Conservation (phyloP, 2,329 filamentous ascomycete genomes). For the Aspergillus piperis region DNA sequence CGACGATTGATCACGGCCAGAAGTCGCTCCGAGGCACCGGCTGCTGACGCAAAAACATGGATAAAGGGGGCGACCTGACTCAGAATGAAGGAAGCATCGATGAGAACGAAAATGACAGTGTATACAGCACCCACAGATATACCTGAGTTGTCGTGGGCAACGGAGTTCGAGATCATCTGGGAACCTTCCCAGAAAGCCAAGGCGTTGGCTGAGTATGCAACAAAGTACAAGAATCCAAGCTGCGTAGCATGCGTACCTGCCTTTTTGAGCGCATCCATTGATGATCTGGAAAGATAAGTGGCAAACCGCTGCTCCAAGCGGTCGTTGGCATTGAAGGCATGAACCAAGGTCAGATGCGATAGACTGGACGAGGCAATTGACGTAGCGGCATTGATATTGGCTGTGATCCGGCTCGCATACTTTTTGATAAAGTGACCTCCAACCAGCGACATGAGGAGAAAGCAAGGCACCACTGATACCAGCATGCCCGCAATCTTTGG, state of each 20-base stretch:
- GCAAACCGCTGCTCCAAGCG: constrained; percentile 62
- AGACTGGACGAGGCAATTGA: constrained; percentile 64
- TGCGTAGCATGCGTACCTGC: constrained; percentile 58
- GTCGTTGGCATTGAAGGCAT: constrained; percentile 62
- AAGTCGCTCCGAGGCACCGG: constrained; percentile 59
- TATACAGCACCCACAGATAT: constrained; percentile 38
- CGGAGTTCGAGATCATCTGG: constrained; percentile 50
- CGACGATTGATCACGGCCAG: constrained; percentile 58
- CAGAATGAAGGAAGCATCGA: constrained; percentile 41
- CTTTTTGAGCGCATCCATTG: constrained; percentile 59
- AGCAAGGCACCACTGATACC: constrained; percentile 63
- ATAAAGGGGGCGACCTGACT: constrained; percentile 42
- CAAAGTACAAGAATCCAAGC: constrained; percentile 64
- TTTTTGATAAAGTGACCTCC: constrained; percentile 57
- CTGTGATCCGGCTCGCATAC: constrained; percentile 51
- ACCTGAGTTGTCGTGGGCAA: constrained; percentile 20
- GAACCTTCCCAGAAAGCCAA: constrained; percentile 69
- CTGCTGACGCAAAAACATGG: constrained; percentile 52
- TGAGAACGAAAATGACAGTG: constrained; percentile 42
- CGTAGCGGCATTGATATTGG: constrained; percentile 58
- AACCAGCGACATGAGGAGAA: constrained; percentile 58
- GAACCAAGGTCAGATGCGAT: constrained; percentile 61
- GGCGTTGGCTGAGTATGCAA: constrained; percentile 66
- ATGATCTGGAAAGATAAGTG: constrained; percentile 51
- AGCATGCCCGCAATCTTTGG: constrained; percentile 58